Conservation (phyloP, 1,284 basidiomycete species). For the Puccinia hordei region DNA sequence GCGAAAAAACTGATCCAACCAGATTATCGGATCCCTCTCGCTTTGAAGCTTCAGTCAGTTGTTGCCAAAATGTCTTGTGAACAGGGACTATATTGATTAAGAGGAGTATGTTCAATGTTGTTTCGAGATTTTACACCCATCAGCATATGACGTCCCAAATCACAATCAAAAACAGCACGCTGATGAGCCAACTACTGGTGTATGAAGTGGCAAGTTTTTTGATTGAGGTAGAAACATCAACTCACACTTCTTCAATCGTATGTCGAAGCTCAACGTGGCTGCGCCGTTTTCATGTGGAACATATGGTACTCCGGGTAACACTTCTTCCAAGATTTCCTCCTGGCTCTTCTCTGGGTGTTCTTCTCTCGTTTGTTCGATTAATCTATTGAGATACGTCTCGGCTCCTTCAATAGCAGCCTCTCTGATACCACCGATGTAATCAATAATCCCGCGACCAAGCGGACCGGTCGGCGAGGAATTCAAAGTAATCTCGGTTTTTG, state of each 20-base stretch:
- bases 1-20: slow-evolving; percentile 19
- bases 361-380: slow-evolving; percentile 54
- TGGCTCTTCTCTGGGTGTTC: slow-evolving; percentile 55
- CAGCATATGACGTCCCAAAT: neutral
- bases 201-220: neutral
- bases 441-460: slow-evolving; percentile 60
- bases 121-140: neutral
- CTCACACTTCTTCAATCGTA: slow-evolving; percentile 51
- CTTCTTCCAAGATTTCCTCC: slow-evolving; percentile 53
- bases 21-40: slow-evolving; percentile 10
- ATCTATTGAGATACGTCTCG: slow-evolving; percentile 55
- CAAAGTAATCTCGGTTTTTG: neutral
- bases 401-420: slow-evolving; percentile 59
- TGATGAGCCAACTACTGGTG: neutral
- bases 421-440: slow-evolving; percentile 60
- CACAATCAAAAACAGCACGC: neutral
- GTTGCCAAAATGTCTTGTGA: slow-evolving; percentile 49
- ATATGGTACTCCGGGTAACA: slow-evolving; percentile 55
- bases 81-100: slow-evolving; percentile 28
- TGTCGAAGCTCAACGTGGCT: slow-evolving; percentile 55
- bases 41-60: slow-evolving; percentile 40
- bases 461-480: slow-evolving; percentile 52
- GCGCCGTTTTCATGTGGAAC: slow-evolving; percentile 53
- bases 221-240: neutral
- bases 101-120: neutral